Percentiles rank a stretch among this genome's conserved stretches.
phyloP scores from a whole-genome alignment of 75 land plant genomes.

The Cryptomeria japonica region DNA sequence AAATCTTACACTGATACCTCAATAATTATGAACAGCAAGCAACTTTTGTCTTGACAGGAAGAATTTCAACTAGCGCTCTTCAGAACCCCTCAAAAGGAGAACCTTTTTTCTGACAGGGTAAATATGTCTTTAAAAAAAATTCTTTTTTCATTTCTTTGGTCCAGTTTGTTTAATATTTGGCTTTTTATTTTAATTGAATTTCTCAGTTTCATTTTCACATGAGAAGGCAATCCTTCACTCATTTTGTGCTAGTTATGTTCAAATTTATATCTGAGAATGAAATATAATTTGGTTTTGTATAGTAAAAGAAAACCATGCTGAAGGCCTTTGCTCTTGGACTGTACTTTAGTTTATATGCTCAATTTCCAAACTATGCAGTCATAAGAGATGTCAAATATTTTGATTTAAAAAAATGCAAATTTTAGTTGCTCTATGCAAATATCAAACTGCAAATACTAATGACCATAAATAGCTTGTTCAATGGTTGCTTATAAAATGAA shows the following conservation, averaged over 20 bases:
- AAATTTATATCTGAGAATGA: neutral
- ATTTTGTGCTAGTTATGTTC: neutral
- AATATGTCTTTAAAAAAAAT: neutral
- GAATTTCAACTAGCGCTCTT: slow-evolving; percentile 73
- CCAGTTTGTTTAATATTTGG: neutral
- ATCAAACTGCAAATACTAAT: neutral
- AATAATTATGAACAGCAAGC: neutral
- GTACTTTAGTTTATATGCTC: neutral
- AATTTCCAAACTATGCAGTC: neutral
- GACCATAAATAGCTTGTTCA: neutral
- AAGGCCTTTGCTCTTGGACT: neutral
- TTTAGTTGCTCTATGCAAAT: neutral
- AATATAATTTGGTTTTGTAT: neutral
- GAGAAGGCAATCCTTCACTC: neutral
- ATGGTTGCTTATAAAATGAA: neutral
- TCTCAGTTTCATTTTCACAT: neutral
- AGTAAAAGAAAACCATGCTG: neutral
- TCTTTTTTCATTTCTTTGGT: neutral
- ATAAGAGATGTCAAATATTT: neutral
- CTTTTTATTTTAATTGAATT: neutral
- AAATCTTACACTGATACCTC: neutral
- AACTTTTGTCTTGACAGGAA: slow-evolving; percentile 40
- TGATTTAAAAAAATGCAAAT: neutral
- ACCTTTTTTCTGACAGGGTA: slow-evolving; percentile 84
- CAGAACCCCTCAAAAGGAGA: slow-evolving; percentile 47